Evolutionary conservation across 2,329 filamentous ascomycete genomes (phyloP).

Genomic region (Ascochyta viciae-villosae): DNA sequence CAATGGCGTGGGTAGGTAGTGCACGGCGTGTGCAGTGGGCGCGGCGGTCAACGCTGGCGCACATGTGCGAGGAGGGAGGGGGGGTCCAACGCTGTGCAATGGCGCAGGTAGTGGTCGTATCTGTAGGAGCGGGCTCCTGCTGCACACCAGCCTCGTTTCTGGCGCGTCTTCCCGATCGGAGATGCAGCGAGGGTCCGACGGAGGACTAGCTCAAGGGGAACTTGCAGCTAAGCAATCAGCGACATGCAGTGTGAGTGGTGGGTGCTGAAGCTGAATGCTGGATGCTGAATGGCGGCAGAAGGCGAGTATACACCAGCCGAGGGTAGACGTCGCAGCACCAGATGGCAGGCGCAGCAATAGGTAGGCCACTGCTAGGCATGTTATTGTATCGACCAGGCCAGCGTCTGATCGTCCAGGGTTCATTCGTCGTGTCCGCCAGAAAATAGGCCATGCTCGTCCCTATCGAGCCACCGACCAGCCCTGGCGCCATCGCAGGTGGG

Average conservation of each 20-base stretch:
- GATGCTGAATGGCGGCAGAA: not conserved
- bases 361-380: not conserved
- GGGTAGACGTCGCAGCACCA: not conserved
- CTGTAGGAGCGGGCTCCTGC: conserved; percentile 1
- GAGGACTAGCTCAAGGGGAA: conserved; percentile 22
- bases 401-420: conserved; percentile 18
- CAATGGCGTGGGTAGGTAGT: conserved; percentile 13
- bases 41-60: conserved; percentile 21
- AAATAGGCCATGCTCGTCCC: not conserved
- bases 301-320: not conserved
- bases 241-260: conserved; percentile 1
- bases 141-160: not conserved
- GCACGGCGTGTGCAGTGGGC: conserved; percentile 2
- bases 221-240: conserved; percentile 12
- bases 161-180: conserved; percentile 7
- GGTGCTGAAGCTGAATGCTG: not conserved
- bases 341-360: not conserved
- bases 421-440: conserved; percentile 18
- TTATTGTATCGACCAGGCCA: conserved; percentile 12
- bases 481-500: conserved; percentile 9
- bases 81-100: conserved; percentile 8
- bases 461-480: not conserved
- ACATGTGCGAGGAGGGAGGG: conserved; percentile 17
- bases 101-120: not conserved
- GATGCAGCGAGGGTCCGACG: conserved; percentile 8